A percentile compares a stretch with the other conserved stretches of the same genome.
Evolutionary conservation across 139 green algal genomes (phyloP).

Genomic region (Pleodorina starrii): DNA sequence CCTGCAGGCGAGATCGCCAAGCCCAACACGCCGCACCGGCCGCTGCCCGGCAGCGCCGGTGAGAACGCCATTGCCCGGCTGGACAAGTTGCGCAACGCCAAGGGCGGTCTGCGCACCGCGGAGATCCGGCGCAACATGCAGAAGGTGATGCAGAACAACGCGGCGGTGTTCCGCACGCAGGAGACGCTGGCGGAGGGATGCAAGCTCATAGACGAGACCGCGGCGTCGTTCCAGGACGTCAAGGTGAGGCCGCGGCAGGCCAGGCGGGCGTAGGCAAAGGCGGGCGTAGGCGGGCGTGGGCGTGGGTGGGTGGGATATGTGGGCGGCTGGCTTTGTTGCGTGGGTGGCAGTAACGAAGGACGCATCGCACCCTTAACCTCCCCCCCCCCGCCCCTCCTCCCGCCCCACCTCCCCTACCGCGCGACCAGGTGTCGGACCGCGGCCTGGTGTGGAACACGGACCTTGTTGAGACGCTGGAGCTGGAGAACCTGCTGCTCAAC

Average conservation of each 20-base stretch:
- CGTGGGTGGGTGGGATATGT: no score
- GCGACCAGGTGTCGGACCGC: slow-evolving; percentile 64
- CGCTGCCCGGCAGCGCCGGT: slow-evolving; percentile 82
- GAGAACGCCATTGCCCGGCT: slow-evolving; percentile 86
- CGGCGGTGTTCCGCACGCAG: slow-evolving; percentile 91
- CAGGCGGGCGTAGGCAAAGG: no score
- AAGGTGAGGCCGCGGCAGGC: slow-evolving; percentile 68
- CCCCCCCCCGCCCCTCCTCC: no score
- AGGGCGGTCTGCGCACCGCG: slow-evolving; percentile 83
- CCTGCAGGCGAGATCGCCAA: slow-evolving; percentile 80
- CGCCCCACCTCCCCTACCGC: no score
- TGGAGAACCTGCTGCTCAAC: slow-evolving; percentile 99
- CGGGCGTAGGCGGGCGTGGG: no score
- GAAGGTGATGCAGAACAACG: slow-evolving; percentile 94
- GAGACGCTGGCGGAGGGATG: slow-evolving; percentile 90
- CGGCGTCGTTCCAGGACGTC: slow-evolving; percentile 82
- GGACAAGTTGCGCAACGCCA: slow-evolving; percentile 90
- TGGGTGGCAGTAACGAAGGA: no score
- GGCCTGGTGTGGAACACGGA: slow-evolving; percentile 96
- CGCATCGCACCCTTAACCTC: no score
- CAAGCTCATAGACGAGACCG: slow-evolving; percentile 89
- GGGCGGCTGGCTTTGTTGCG: no score
- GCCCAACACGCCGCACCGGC: slow-evolving; percentile 85
- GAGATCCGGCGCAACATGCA: slow-evolving; percentile 89
- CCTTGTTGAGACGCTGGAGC: slow-evolving; percentile 97